phyloP scores from a whole-genome alignment of 495 filamentous ascomycete genomes.

The Beverwykella pulmonaria region DNA sequence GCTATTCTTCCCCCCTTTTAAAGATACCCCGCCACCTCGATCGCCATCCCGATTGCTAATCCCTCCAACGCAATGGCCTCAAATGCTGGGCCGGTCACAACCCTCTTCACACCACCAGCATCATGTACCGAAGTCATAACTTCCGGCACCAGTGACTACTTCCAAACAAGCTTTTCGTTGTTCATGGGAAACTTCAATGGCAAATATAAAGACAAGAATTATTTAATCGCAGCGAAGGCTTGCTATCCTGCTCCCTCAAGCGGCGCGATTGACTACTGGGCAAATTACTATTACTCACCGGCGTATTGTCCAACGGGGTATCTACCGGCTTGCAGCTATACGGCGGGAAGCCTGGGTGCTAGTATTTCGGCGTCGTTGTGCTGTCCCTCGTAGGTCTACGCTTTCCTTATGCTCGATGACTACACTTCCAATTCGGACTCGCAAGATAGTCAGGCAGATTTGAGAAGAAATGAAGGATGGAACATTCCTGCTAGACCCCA shows the following conservation, averaged over 20 bases:
- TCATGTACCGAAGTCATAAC: conserved; percentile 1
- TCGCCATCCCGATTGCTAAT: no score
- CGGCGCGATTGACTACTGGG: not conserved
- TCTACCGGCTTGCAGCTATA: not conserved
- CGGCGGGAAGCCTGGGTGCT: not conserved
- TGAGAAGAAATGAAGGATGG: no score
- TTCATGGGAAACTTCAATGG: conserved; percentile 7
- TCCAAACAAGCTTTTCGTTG: not conserved
- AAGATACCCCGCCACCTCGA: no score
- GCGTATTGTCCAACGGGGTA: conserved; percentile 2
- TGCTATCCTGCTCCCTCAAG: not conserved
- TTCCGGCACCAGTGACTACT: not conserved
- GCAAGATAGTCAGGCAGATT: no score
- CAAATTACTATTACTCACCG: not conserved
- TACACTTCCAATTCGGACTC: no score
- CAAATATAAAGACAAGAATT: not conserved
- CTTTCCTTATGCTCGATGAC: no score
- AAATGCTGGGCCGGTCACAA: not conserved
- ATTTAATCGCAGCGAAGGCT: not conserved
- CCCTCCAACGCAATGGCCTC: no score
- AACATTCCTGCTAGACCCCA: no score
- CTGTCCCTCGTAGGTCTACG: conserved; percentile 1
- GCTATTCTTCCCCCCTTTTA: no score
- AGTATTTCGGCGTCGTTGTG: not conserved
- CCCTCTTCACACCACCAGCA: not conserved